Conservation (phyloP, 31 red algal genomes). For the Pterothamnion heteromorphum region DNA sequence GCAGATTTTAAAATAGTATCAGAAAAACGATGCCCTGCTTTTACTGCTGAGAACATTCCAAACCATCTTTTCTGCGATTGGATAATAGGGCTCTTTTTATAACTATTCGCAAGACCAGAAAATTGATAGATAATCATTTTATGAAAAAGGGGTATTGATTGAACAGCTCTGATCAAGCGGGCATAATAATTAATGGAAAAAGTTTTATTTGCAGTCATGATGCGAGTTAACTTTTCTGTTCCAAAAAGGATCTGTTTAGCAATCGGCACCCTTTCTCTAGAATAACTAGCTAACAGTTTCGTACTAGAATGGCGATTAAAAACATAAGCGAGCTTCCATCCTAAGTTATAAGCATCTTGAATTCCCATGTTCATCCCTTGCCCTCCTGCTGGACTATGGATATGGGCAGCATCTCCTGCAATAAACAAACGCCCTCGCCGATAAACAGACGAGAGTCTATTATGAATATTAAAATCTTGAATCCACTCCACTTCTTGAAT, state of each 20-base stretch:
- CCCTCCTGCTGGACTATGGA: constrained; percentile 39
- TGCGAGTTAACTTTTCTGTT: constrained; percentile 1
- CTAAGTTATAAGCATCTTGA: constrained; percentile 54
- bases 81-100: too few species aligned
- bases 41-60: too few species aligned
- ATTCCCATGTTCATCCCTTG: constrained; percentile 49
- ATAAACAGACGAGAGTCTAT: neutral
- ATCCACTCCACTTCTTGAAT: too few species aligned
- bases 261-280: constrained; percentile 36
- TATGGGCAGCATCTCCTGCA: constrained; percentile 53
- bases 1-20: too few species aligned
- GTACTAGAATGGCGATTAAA: neutral
- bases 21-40: too few species aligned
- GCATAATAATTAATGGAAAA: too few species aligned
- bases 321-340: constrained; percentile 51
- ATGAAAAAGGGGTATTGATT: too few species aligned
- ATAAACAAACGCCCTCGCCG: constrained; percentile 34
- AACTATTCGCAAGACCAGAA: too few species aligned
- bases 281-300: constrained; percentile 38
- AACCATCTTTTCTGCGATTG: too few species aligned
- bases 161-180: too few species aligned
- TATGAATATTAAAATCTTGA: too few species aligned
- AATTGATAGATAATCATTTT: too few species aligned
- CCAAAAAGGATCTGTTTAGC: constrained; percentile 20
- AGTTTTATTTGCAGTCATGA: constrained; percentile 15